Conservation (phyloP, 768 basidiomycete genomes). For the Collybiopsis confluens region DNA sequence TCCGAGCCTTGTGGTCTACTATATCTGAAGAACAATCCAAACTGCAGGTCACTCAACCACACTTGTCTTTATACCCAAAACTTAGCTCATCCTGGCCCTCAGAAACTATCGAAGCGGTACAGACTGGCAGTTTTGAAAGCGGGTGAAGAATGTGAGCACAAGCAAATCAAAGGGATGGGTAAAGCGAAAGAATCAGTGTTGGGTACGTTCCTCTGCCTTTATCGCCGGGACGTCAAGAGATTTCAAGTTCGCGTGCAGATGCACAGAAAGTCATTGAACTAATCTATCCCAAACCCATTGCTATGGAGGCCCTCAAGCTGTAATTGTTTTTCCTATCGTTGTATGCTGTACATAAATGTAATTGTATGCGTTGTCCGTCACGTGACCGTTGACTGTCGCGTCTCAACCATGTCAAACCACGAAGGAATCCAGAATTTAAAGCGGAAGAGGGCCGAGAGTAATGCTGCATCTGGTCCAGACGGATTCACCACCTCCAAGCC, state of each 20-base stretch:
- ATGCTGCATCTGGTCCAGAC: not conserved
- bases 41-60: slow-evolving; percentile 1
- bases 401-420: not conserved
- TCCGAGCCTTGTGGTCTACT: not conserved
- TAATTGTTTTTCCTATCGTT: not conserved
- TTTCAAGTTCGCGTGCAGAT: not conserved
- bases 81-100: not conserved
- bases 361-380: too few relatives aligned
- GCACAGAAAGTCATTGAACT: slow-evolving; percentile 2
- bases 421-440: not conserved
- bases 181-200: not conserved
- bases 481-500: slow-evolving; percentile 2
- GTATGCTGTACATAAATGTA: too few relatives aligned
- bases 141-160: not conserved
- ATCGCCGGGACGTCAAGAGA: not conserved
- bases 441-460: not conserved
- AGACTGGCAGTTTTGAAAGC: not conserved
- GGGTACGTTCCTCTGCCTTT: not conserved
- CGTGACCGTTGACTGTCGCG: too few relatives aligned
- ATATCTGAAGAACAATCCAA: slow-evolving; percentile 1
- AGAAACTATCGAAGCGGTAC: not conserved
- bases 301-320: not conserved
- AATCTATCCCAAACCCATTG: not conserved
- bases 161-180: slow-evolving; percentile 6
- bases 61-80: too few relatives aligned